phyloP scores from a whole-genome alignment of 2,329 filamentous ascomycete genomes.

The Ceratocystis cacaofunesta region DNA sequence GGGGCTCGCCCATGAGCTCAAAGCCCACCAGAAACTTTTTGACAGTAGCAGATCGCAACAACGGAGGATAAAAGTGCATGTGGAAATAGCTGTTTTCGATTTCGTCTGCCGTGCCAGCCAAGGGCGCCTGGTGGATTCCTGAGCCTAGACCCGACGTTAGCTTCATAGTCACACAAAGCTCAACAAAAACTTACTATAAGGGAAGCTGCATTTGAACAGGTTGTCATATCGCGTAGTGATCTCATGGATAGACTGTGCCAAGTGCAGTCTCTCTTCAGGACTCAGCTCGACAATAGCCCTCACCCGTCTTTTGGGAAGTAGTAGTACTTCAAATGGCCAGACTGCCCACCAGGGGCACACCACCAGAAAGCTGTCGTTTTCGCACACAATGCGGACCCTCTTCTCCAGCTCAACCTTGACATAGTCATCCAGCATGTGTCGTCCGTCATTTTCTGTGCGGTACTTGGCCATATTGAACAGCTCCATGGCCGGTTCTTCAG shows the following conservation, averaged over 20 bases:
- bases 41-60: conserved; percentile 83
- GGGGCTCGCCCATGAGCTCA: conserved; percentile 93
- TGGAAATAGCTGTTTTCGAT: conserved; percentile 82
- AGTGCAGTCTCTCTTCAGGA: conserved; percentile 50
- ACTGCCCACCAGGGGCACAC: conserved; percentile 96
- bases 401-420: conserved; percentile 68
- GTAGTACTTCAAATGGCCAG: conserved; percentile 93
- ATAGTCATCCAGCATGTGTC: conserved; percentile 75
- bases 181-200: conserved; percentile 53
- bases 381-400: conserved; percentile 66
- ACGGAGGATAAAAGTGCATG: conserved; percentile 92
- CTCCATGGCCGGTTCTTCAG: conserved; percentile 76
- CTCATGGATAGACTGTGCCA: conserved; percentile 77
- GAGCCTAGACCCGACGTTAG: conserved; percentile 42
- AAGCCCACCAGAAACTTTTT: conserved; percentile 95
- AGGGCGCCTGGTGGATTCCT: conserved; percentile 86
- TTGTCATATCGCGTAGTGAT: conserved; percentile 90
- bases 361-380: conserved; percentile 72
- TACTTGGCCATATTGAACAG: conserved; percentile 67
- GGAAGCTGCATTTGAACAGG: conserved; percentile 89
- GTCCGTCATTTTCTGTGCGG: conserved; percentile 52
- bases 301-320: conserved; percentile 72
- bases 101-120: conserved; percentile 68
- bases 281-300: conserved; percentile 72
- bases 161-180: background rate